Evolutionary conservation across 2,329 filamentous ascomycete genomes (phyloP).

Genomic region (Cyclaneusma minus): DNA sequence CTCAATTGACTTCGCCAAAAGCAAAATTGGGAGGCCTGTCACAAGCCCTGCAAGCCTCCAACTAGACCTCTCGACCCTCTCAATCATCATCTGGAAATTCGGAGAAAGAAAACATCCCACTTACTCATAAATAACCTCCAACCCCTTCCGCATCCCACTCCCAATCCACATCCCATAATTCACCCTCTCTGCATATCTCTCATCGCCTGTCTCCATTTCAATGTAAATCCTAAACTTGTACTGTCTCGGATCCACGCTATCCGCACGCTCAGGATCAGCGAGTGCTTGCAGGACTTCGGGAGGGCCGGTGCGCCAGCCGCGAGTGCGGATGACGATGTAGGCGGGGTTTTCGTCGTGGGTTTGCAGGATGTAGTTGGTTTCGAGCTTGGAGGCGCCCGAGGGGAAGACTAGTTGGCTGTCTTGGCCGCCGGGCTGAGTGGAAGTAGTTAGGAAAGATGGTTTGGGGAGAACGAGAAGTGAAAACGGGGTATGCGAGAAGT

Average conservation of each 20-base stretch:
- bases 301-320: constrained; percentile 30
- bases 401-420: constrained; percentile 19
- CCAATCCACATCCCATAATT: constrained; percentile 35
- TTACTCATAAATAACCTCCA: constrained; percentile 31
- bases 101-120: constrained; percentile 3
- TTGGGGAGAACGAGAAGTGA: too few species aligned
- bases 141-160: constrained; percentile 29
- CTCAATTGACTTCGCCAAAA: too few species aligned
- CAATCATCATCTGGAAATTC: too few species aligned
- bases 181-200: constrained; percentile 30
- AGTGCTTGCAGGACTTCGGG: constrained; percentile 19
- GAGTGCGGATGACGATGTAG: constrained; percentile 28
- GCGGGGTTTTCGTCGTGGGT: constrained; percentile 31
- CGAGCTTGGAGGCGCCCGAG: constrained; percentile 19
- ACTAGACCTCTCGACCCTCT: too few species aligned
- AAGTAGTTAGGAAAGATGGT: background rate
- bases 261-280: constrained; percentile 12
- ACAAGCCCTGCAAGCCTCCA: too few species aligned
- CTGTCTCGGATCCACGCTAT: constrained; percentile 14
- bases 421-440: constrained; percentile 21
- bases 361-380: constrained; percentile 32
- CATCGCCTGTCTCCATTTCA: constrained; percentile 33
- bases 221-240: constrained; percentile 34
- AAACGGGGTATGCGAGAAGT: too few species aligned
- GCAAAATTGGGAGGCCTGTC: too few species aligned